Base-by-base conservation (phyloP, 148 eudicot genomes). In the Persicaria maculosa region DNA sequence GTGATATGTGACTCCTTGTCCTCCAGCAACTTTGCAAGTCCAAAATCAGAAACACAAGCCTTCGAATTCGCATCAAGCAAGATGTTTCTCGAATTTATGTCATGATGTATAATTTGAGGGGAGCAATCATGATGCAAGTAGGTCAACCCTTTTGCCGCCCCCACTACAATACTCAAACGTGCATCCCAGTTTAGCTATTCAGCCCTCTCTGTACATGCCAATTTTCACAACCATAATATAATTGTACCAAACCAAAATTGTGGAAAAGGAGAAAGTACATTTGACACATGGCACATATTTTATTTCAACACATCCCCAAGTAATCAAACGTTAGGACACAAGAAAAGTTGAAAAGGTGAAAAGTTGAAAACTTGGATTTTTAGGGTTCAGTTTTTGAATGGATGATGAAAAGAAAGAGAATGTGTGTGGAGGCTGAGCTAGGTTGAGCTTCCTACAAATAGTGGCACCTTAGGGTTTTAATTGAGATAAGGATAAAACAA, bases 1-100 rank as follows among this genome's bases (percentile, higher is more conserved):
- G 99, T 95, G 68, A 95, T 95, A 82, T 95, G 97, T 61, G 99
- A 95, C 75, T 95, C 97, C 83, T 92, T 97, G 80, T 95, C 99
- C 83, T 90, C 90, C 83, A 95, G 84, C 79, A 95, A 79, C 77
- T 95, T 95, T 73, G 99, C 99, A 58, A 95, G 85, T 79, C 99
- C 99, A 86, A 95, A 95, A 76, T 95, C 99, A 80, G 99, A 89
- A 52, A 95, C 99, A 65, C 99, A 91, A 62, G 99, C 96, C 78
- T 90, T 97, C 79, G 92, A 81, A 84, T 89, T 95, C 72, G 88
- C 95, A 84, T 93, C 97, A 82, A 93, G 95, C 83, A 93, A 86
- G 79, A 93, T 93, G 89, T 93, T 93, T 82, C 99, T 92, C 1
- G 99, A 90, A 82, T 95, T 95, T 72, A 95, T 92, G 74, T 95